Base-by-base conservation (phyloP, 75 land plant species). In the Sequoia sempervirens region DNA sequence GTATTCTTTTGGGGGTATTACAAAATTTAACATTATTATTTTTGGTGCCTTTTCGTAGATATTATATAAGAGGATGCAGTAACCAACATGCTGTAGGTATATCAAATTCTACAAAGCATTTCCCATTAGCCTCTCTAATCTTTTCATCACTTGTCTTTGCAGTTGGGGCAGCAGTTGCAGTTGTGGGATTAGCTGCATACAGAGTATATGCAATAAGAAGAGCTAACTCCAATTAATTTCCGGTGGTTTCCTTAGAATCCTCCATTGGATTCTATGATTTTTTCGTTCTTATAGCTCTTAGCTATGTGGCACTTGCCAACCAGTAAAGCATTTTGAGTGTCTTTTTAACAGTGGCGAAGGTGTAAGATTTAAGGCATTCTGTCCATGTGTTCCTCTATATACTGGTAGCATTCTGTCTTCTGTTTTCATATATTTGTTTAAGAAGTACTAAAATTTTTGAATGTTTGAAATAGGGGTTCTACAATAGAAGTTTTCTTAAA, bases 111-210 rank as follows among this genome's bases (percentile, higher is more conserved):
- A 76, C 79, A 6, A 26, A 23, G 11, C 11, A 43, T 43, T 76
- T 23, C 28, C 6, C 56, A 58, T 46, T 18, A 17, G 34, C 53
- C 32, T 14, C 32, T 32, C 84, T 68, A 28, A 52, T 11, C 50
- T 23, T 72, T 28, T 26, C 20, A 32, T 76, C 18, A 82, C 13
- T 84, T 37, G 75, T 26, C 83, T 83, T 68, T 84, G 58, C 92
- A 97, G 99, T 95, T 75, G 96, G 96, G 74, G 99, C 99, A 76
- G 94, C 96, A 0, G 93, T 96, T 12, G 92, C 91, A 9, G 85
- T 97, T 68, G 95, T 91, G 82, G 99, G 98, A 54, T 34, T 97
- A 80, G 93, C 93, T 54, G 92, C 93, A 53, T 97, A 97, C 85
- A 92, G 93, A 64, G 90, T 93, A 30, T 95, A 96, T 85, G 84